phyloP scores from a whole-genome alignment of 768 basidiomycete species.

The Termitomyces sp. region DNA sequence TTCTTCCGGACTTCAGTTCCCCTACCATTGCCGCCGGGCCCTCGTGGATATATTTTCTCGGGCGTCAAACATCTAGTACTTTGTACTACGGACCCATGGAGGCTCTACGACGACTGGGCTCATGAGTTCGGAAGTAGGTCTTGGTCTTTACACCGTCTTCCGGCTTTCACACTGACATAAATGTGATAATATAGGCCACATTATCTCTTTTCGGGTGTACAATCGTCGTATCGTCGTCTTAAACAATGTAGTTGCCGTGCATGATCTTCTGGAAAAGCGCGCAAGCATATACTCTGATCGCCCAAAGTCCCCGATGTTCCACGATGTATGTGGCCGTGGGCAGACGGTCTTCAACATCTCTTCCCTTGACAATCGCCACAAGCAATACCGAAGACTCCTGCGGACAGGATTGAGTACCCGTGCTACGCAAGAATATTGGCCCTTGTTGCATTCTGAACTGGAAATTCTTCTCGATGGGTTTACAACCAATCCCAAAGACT shows the following conservation, averaged over 20 bases:
- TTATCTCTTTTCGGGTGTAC: constrained; percentile 45
- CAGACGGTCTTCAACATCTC: constrained; percentile 42
- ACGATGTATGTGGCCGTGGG: constrained; percentile 38
- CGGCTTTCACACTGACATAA: neutral
- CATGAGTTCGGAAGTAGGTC: constrained; percentile 18
- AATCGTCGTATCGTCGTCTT: constrained; percentile 46
- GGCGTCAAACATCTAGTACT: constrained; percentile 23
- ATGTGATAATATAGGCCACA: constrained; percentile 25
- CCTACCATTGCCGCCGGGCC: constrained; percentile 25
- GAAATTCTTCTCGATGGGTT: constrained; percentile 30
- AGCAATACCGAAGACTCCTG: constrained; percentile 37
- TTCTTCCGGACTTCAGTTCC: neutral
- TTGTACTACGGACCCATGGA: constrained; percentile 23
- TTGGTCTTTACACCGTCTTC: neutral
- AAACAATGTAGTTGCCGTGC: constrained; percentile 40
- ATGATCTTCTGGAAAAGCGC: constrained; percentile 48
- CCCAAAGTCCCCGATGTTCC: constrained; percentile 42
- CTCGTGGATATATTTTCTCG: constrained; percentile 16
- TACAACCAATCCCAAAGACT: constrained; percentile 24
- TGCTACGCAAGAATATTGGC: constrained; percentile 31
- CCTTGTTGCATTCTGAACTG: constrained; percentile 33
- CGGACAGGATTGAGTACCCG: constrained; percentile 32
- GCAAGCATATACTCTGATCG: constrained; percentile 55
- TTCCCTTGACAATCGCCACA: constrained; percentile 32
- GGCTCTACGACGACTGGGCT: constrained; percentile 23